Evolutionary conservation across 2,329 filamentous ascomycete species (phyloP), one percentile per base, ranked within the genome.

Genomic region (Cladobotryum mycophilum): DNA sequence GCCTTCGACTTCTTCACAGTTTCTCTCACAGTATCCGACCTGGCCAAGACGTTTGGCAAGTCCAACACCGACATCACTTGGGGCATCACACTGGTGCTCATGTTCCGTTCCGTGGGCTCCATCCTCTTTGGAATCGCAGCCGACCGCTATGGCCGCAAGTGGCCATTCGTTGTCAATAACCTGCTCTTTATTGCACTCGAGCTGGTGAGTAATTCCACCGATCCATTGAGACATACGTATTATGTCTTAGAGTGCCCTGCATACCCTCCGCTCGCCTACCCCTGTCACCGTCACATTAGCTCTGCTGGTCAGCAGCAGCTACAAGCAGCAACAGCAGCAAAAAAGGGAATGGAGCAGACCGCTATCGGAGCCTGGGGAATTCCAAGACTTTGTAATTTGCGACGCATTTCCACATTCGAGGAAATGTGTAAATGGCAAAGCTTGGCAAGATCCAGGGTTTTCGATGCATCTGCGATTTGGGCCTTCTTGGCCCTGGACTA

Each of bases 81-180:
- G 79, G 81, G 80, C 25, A 83, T 84, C 58, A 84, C 81, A 0
- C 69, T 84, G 5, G 79, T 82, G 1, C 70, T 84, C 47, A 82
- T 84, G 77, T 74, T 83, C 55, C 75, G 80, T 49, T 78, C 78
- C 5, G 67, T 80, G 11, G 79, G 79, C 0, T 75, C 78, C 4
- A 65, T 80, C 41, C 17, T 73, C 9, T 82, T 82, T 48, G 79
- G 79, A 54, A 70, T 80, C 22, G 75, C 75, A 0, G 68, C 74
- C 17, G 79, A 82, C 65, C 71, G 76, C 35, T 82, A 79, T 55
- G 79, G 79, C 4, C 69, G 79, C 44, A 81, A 80, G 61, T 88
- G 86, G 84, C 86, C 86, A 1, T 89, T 90, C 70, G 76, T 90
- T 13, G 62, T 86, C 53, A 90, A 90, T 68, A 87, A 89, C 67